phyloP scores from a whole-genome alignment of 164 flowering plant genomes.

The Vitis cinerea region DNA sequence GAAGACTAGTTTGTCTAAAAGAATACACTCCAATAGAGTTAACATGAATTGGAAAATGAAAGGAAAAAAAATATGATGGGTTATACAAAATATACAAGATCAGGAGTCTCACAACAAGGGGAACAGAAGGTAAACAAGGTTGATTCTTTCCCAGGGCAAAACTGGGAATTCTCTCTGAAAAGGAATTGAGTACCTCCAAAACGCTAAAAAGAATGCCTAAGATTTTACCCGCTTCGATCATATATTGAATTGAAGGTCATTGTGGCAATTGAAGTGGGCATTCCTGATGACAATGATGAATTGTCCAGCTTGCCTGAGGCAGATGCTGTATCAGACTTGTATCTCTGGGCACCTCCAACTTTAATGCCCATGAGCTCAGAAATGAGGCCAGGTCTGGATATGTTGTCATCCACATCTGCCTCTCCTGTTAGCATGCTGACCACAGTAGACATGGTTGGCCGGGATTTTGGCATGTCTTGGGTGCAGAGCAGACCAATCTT shows the following conservation, averaged over 20 bases:
- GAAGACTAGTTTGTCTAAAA: background rate
- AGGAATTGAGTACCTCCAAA: too few relatives aligned
- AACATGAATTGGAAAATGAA: too few relatives aligned
- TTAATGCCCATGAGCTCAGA: constrained; percentile 16
- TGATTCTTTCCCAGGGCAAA: too few relatives aligned
- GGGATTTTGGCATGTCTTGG: constrained; percentile 39
- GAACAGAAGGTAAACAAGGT: too few relatives aligned
- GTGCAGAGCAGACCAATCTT: constrained; percentile 52
- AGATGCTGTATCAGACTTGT: constrained; percentile 11
- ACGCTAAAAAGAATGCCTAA: too few relatives aligned
- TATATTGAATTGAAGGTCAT: constrained; percentile 47
- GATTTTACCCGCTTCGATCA: constrained; percentile 28
- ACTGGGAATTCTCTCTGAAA: too few relatives aligned
- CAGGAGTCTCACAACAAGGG: background rate
- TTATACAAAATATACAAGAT: background rate
- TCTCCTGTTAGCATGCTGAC: constrained; percentile 42
- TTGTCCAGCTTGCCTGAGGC: constrained; percentile 7
- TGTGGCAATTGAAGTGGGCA: constrained; percentile 30
- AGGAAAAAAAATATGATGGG: background rate
- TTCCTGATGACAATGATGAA: constrained; percentile 19
- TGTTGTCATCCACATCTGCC: constrained; percentile 18
- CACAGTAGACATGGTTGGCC: constrained; percentile 56
- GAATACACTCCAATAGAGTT: background rate
- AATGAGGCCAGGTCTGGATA: constrained; percentile 36
- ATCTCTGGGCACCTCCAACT: constrained; percentile 1